A percentile compares a stretch with the other conserved stretches of the same genome.
Conservation (phyloP, 768 basidiomycete species). For the Xanthoconium stramineum region DNA sequence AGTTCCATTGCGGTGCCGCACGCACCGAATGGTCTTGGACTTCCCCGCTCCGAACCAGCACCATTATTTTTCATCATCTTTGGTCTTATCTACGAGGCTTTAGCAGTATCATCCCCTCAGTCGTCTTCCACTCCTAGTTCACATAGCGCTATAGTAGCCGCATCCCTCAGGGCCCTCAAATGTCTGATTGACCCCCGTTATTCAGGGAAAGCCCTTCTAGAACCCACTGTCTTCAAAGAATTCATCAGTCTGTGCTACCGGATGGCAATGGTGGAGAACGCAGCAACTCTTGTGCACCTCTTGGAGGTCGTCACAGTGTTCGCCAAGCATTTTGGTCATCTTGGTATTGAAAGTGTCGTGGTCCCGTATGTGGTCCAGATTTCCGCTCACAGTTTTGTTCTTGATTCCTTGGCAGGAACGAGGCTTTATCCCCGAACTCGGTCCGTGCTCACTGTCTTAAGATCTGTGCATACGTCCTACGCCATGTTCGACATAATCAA, state of each 20-base stretch:
- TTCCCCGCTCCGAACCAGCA: slow-evolving; percentile 55
- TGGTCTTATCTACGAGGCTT: slow-evolving; percentile 89
- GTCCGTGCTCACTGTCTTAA: slow-evolving; percentile 67
- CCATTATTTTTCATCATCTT: slow-evolving; percentile 87
- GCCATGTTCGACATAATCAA: slow-evolving; percentile 61
- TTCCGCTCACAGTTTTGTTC: background rate
- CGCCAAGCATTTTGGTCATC: slow-evolving; percentile 38
- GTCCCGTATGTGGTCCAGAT: slow-evolving; percentile 15
- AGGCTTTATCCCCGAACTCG: slow-evolving; percentile 30
- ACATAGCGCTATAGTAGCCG: slow-evolving; percentile 48
- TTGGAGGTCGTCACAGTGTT: slow-evolving; percentile 65
- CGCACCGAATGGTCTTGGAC: slow-evolving; percentile 18
- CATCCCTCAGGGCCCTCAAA: slow-evolving; percentile 73
- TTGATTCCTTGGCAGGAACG: slow-evolving; percentile 23
- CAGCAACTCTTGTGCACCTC: slow-evolving; percentile 66
- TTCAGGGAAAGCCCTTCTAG: slow-evolving; percentile 75
- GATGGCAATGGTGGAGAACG: slow-evolving; percentile 83
- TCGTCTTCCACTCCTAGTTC: slow-evolving; percentile 41
- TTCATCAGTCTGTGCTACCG: slow-evolving; percentile 85
- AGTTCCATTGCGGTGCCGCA: slow-evolving; percentile 17
- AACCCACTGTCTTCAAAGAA: slow-evolving; percentile 85
- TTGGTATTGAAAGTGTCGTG: slow-evolving; percentile 19
- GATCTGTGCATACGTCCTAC: slow-evolving; percentile 78
- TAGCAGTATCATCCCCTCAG: slow-evolving; percentile 65
- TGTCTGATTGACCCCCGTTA: slow-evolving; percentile 78